Evolutionary conservation across 805 yeast species (phyloP).

Genomic region (Ogataea siamensis): DNA sequence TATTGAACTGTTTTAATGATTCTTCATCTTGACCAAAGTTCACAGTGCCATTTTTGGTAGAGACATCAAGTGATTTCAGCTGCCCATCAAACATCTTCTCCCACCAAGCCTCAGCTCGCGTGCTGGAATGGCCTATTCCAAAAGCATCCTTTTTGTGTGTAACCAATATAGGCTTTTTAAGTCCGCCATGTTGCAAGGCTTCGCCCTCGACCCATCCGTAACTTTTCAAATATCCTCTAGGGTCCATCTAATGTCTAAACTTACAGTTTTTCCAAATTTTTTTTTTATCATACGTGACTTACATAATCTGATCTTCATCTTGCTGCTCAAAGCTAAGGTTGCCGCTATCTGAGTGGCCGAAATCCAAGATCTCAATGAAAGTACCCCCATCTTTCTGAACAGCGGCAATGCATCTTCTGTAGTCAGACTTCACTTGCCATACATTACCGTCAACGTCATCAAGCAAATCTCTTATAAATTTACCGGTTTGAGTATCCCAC

Average conservation of each 20-base stretch:
- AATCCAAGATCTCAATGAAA: constrained; percentile 81
- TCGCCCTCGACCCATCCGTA: constrained; percentile 95
- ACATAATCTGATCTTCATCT: constrained; percentile 14
- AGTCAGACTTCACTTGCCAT: constrained; percentile 92
- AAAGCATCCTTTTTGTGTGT: constrained; percentile 87
- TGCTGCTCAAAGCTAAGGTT: constrained; percentile 13
- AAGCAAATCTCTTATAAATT: constrained; percentile 68
- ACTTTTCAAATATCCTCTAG: constrained; percentile 65
- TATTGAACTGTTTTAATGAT: constrained; percentile 46
- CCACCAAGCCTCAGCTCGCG: constrained; percentile 94
- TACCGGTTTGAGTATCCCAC: constrained; percentile 82
- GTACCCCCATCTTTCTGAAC: constrained; percentile 70
- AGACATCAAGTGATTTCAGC: constrained; percentile 62
- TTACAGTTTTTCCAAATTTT: constrained; percentile 6
- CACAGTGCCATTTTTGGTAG: constrained; percentile 7
- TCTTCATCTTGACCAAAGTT: constrained; percentile 42
- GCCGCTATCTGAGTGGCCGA: constrained; percentile 41
- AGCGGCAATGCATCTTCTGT: constrained; percentile 84
- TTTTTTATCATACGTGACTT: constrained; percentile 5
- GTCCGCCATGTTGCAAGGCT: constrained; percentile 74
- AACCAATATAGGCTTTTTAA: constrained; percentile 82
- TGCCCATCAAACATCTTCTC: constrained; percentile 93
- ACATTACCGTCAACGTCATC: constrained; percentile 77
- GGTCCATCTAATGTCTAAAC: constrained; percentile 55
- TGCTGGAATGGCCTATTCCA: constrained; percentile 79